Evolutionary conservation across 2,329 filamentous ascomycete species (phyloP).

Genomic region (Fonsecaea pedrosoi): DNA sequence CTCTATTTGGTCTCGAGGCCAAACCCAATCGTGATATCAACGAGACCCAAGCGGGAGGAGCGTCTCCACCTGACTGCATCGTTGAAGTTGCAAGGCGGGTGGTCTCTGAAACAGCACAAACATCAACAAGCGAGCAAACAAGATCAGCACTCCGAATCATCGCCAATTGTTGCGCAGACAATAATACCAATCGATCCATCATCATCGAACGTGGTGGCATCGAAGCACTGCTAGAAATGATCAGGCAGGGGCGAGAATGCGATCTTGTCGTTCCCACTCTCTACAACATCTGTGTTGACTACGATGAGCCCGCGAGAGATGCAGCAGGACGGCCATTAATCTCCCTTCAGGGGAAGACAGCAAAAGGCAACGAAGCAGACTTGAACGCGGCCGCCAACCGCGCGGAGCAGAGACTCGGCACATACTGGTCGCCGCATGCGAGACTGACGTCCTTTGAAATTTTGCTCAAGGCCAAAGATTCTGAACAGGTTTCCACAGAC

Average conservation of each 20-base stretch:
- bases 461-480: conserved; percentile 21
- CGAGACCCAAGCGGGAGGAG: conserved; percentile 1
- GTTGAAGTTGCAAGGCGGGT: conserved; percentile 35
- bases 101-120: conserved; percentile 11
- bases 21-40: conserved; percentile 11
- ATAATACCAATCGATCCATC: conserved; percentile 37
- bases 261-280: conserved; percentile 37
- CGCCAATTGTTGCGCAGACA: conserved; percentile 41
- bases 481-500: conserved; percentile 14
- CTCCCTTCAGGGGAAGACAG: conserved; percentile 6
- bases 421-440: conserved; percentile 14
- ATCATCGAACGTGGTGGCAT: conserved; percentile 35
- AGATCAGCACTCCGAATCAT: conserved; percentile 35
- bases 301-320: conserved; percentile 33
- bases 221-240: conserved; percentile 27
- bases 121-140: conserved; percentile 15
- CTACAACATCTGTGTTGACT: conserved; percentile 39
- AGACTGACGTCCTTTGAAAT: conserved; percentile 27
- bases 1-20: conserved; percentile 27
- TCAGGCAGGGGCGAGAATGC: conserved; percentile 20
- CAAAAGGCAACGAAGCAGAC: conserved; percentile 4
- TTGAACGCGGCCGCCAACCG: conserved; percentile 20
- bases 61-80: conserved; percentile 31
- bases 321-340: conserved; percentile 21
- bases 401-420: conserved; percentile 36